These are phyloP conservation scores for Urochloa ruziziensis DNA, from an alignment of 176 grass and related monocot genomes.

Conservation along the genomic window DNA sequence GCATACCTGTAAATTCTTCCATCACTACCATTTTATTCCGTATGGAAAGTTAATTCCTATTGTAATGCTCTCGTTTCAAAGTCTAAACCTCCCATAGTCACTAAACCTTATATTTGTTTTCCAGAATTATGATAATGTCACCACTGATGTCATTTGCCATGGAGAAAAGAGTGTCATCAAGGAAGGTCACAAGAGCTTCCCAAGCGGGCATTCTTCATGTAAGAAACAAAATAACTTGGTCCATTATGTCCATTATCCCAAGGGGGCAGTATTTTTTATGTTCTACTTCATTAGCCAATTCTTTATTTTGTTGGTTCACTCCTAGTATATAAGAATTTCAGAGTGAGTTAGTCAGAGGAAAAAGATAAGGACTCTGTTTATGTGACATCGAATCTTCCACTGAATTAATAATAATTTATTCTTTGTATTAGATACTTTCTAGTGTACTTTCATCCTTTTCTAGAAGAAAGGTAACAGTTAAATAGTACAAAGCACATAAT, in stretches of 20 bases:
- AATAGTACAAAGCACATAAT: background rate
- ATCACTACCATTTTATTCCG: background rate
- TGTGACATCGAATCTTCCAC: background rate
- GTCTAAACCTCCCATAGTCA: background rate
- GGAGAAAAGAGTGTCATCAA: conserved; percentile 56
- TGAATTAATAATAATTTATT: background rate
- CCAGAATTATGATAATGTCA: conserved; percentile 57
- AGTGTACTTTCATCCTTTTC: background rate
- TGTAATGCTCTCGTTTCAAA: background rate
- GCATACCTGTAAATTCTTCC: conserved; percentile 42
- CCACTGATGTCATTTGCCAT: conserved; percentile 56
- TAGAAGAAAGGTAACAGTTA: background rate
- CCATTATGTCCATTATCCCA: background rate
- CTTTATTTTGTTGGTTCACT: background rate
- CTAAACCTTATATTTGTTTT: background rate
- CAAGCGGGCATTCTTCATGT: conserved; percentile 71
- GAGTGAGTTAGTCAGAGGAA: background rate
- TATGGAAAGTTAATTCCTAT: background rate
- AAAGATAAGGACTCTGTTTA: background rate
- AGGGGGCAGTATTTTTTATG: no score
- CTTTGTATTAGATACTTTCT: background rate
- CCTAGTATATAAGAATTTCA: background rate
- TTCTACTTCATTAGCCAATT: background rate
- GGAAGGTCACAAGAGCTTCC: conserved; percentile 75
- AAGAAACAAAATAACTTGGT: conserved; percentile 3